These are phyloP conservation scores for Barbatosphaeria neglecta DNA, from an alignment of 495 filamentous ascomycete species.

Conservation along the genomic window DNA sequence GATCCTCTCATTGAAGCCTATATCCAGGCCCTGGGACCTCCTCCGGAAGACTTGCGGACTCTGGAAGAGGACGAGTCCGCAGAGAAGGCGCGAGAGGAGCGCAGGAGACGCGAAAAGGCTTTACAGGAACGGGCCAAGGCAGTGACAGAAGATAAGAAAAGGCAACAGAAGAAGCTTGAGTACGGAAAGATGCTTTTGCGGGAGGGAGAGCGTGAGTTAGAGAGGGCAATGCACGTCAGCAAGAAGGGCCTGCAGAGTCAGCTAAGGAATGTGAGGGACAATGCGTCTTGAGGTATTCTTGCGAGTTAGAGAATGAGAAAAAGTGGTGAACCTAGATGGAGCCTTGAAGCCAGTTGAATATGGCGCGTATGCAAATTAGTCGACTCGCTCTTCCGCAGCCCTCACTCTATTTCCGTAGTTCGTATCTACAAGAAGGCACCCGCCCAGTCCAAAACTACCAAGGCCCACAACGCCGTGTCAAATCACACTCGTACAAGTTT, in stretches of 20 bases:
- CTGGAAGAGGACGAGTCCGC: constrained; percentile 50
- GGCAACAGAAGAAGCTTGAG: constrained; percentile 51
- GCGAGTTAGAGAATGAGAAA: too few species aligned
- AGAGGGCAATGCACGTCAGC: constrained; percentile 63
- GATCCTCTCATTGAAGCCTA: constrained; percentile 66
- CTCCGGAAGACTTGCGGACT: constrained; percentile 41
- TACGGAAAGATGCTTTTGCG: constrained; percentile 54
- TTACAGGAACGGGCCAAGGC: constrained; percentile 60
- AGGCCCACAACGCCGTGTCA: background rate
- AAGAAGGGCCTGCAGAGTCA: constrained; percentile 62
- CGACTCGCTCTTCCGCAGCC: too few species aligned
- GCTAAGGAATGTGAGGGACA: constrained; percentile 18
- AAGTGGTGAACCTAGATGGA: too few species aligned
- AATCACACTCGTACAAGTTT: background rate
- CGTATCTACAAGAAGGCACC: background rate
- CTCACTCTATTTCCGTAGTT: too few species aligned
- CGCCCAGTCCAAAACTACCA: too few species aligned
- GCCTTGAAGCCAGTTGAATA: too few species aligned
- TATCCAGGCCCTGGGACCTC: constrained; percentile 57
- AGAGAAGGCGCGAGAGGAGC: constrained; percentile 49
- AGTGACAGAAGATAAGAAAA: constrained; percentile 64
- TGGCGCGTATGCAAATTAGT: too few species aligned
- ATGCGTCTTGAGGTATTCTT: background rate
- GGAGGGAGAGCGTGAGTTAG: constrained; percentile 69
- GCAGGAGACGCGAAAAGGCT: constrained; percentile 60